Evolutionary conservation across 2,329 filamentous ascomycete species (phyloP), one percentile per base, ranked within the genome.

Genomic region (Graphiopsis chlorocephala): DNA sequence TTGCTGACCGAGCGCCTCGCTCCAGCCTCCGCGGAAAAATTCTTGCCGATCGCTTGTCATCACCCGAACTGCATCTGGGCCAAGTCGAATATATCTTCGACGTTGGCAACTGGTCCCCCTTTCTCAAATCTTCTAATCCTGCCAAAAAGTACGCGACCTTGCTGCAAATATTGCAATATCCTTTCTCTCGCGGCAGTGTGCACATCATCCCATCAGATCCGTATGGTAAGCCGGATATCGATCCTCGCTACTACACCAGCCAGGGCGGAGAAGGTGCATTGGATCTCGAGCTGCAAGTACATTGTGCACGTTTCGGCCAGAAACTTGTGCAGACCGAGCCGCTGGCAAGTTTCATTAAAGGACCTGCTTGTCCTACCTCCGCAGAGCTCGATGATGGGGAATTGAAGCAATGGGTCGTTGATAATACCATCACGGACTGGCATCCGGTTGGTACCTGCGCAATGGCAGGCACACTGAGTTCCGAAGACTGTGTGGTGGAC

Each of bases 401-500:
- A 20, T 63, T 64, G 52, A 61, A 53, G 38, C 61, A 64, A 15
- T 67, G 65, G 63, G 50, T 67, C 20, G 23, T 67, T 11, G 61
- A 50, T 15, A 67, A 65, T n/a, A 67, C 67, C 35, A 62, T 70
- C 7, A 68, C 67, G 20, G 67, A 68, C 33, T 70, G 67, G 67
- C 60, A 62, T 35, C 60, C 60, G 2, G 33, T 72, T 15, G 68
- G 61, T 17, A 47, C 25, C 45, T 48, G 31, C 23, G 35, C 29
- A 23, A 52, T 63, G 60, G 60, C 47, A 14, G 60, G 48, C 20
- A 38, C 28, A 6, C 26, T 60, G n/a, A 26, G 35, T 4, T 25
- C 33, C 3, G 25, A 63, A 53, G 45, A 66, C 61, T 45, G 68
- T n/a, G 76, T 78, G 3, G 77, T 80, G 8, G 75, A 78, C 65